Conservation (phyloP, 2,329 filamentous ascomycete genomes). For the Diaporthe longicolla region DNA sequence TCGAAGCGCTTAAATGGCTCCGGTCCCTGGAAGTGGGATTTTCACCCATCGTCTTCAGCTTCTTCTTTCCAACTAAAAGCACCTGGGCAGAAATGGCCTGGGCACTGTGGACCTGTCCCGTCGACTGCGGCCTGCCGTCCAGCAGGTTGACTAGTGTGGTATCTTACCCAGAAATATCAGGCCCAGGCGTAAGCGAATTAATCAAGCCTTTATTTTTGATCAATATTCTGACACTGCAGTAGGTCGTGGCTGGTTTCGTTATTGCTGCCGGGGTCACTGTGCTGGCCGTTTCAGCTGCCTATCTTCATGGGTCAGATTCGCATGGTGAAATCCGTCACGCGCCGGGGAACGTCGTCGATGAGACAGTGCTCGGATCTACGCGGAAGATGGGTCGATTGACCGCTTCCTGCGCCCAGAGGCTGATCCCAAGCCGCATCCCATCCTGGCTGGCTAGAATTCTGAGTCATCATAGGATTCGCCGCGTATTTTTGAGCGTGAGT, state of each 20-base stretch:
- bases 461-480: background rate
- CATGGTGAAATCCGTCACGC: background rate
- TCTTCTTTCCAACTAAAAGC: background rate
- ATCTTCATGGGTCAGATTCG: background rate
- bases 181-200: background rate
- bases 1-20: no score
- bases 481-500: background rate
- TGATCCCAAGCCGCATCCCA: background rate
- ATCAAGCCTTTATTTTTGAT: background rate
- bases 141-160: background rate
- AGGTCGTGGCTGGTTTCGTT: conserved; percentile 13
- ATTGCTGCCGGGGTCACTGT: background rate
- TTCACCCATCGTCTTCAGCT: background rate
- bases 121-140: conserved; percentile 14
- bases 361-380: background rate
- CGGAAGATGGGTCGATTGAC: background rate
- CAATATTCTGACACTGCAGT: background rate
- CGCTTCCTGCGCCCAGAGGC: background rate
- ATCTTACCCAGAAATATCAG: background rate
- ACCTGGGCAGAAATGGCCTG: conserved; percentile 3
- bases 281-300: background rate
- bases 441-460: background rate
- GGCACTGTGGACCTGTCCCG: conserved; percentile 3
- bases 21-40: background rate
- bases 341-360: background rate